Percentiles rank a stretch among this genome's conserved stretches.
Conservation (phyloP, 352 stramenopile genomes). For the Thalassiosira hispida region DNA sequence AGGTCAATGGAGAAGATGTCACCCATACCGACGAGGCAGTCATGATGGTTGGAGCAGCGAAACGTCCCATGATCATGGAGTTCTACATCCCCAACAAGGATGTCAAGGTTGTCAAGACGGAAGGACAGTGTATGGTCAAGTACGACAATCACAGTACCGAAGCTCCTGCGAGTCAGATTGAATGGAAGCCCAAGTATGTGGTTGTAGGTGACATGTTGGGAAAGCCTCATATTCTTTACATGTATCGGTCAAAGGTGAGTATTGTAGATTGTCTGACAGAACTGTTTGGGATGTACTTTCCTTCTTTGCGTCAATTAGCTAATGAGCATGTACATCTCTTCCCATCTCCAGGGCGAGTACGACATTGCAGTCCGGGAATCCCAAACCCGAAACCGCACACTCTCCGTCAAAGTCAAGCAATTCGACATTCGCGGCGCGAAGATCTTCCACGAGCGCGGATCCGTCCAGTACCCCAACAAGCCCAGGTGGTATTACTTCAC, state of each 20-base stretch:
- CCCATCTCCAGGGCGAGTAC: conserved; percentile 64
- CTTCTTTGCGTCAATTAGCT: neutral
- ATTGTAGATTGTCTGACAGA: neutral
- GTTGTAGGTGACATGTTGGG: conserved; percentile 83
- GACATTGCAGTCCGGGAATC: conserved; percentile 84
- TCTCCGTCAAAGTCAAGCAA: conserved; percentile 84
- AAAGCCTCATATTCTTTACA: conserved; percentile 82
- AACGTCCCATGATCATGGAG: conserved; percentile 71
- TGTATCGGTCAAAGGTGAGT: conserved; percentile 82
- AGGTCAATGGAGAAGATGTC: conserved; percentile 76
- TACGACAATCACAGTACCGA: conserved; percentile 76
- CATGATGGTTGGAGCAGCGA: conserved; percentile 64
- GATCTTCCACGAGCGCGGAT: conserved; percentile 70
- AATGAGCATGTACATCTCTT: neutral
- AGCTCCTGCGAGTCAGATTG: conserved; percentile 69
- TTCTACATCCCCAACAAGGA: conserved; percentile 70
- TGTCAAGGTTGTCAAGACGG: conserved; percentile 69
- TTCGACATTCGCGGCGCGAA: conserved; percentile 78
- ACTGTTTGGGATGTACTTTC: neutral
- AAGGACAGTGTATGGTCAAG: conserved; percentile 84
- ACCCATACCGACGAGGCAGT: conserved; percentile 74
- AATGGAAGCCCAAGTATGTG: conserved; percentile 84
- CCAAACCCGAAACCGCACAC: conserved; percentile 57
- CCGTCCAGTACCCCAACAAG: conserved; percentile 82
- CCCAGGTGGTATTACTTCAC: conserved; percentile 81